Percentiles rank a stretch among this genome's conserved stretches.
These are phyloP conservation scores for Monilinia aucupariae DNA, from an alignment of 2,329 filamentous ascomycete species.

Conservation along the genomic window DNA sequence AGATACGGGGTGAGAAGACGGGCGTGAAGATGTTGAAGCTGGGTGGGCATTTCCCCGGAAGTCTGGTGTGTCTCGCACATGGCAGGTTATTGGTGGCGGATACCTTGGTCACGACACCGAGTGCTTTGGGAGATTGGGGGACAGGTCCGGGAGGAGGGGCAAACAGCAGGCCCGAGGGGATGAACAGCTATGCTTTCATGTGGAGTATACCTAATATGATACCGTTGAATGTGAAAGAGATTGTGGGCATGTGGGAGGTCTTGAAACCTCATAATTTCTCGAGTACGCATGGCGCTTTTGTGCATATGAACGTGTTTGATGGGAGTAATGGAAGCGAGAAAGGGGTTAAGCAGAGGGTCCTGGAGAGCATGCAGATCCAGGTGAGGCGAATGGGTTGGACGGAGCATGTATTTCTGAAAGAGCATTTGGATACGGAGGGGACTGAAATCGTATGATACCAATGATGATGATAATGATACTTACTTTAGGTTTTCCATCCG, in stretches of 20 bases:
- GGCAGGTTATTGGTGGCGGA: conserved; percentile 67
- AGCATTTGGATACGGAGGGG: conserved; percentile 16
- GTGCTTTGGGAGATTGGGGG: conserved; percentile 46
- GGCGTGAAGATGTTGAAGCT: conserved; percentile 61
- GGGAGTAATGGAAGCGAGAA: conserved; percentile 33
- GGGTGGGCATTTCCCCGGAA: conserved; percentile 77
- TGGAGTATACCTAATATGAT: conserved; percentile 75
- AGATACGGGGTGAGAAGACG: conserved; percentile 37
- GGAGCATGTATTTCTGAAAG: conserved; percentile 29
- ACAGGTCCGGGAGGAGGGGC: conserved; percentile 39
- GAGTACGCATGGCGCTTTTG: conserved; percentile 63
- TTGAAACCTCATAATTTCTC: conserved; percentile 57
- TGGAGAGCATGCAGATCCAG: conserved; percentile 75
- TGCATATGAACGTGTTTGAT: conserved; percentile 55
- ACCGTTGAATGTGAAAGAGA: conserved; percentile 58
- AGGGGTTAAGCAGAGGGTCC: conserved; percentile 55
- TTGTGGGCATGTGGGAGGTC: conserved; percentile 65
- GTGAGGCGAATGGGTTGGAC: conserved; percentile 38
- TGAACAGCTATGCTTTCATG: conserved; percentile 63
- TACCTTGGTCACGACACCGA: conserved; percentile 66
- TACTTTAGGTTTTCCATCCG: no score
- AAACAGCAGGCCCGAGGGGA: conserved; percentile 39
- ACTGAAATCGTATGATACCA: conserved; percentile 12
- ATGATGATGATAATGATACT: background rate
- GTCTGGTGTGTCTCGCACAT: conserved; percentile 59